Base-by-base conservation (phyloP, 1,284 basidiomycete genomes). In the Anthracocystis walkeri region DNA sequence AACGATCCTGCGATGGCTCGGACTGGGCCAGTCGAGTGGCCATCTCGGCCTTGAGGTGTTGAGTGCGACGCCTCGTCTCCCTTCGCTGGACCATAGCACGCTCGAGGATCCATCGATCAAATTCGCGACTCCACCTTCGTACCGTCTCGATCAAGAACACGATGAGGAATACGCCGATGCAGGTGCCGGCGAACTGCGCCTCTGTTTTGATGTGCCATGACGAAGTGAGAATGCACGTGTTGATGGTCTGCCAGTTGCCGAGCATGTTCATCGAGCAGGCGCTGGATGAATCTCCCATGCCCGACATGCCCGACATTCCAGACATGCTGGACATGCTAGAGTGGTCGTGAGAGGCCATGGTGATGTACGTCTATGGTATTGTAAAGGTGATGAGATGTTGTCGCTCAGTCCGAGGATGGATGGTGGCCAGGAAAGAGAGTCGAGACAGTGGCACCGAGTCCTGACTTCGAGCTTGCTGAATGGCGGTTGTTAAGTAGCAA, bases 131-230 rank as follows among this genome's bases (percentile, higher is more conserved):
- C 71, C 63, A 75, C 40, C 80, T 55, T 21, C 81, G 76, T 11
- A 80, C 58, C 11, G 66, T 64, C 64, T 83, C 81, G 62, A 81
- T 75, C 21, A 79, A 46, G 54, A 83, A 79, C 31, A 78, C 76
- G 48, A 81, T 73, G 42, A 80, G 52, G 8, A 78, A 80, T 20
- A 83, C 70, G 20, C 81, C 81, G 45, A 82, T 76, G 69, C 81
- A 83, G 6, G 80, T 75, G 20, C 80, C 81, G 20, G 73, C 81
- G 42, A 83, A 80, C 48, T 78, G 72, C 5, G 69, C 81, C 23
- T 63, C 44, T 3, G 69, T 77, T 21, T 42, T 53, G 49, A 80
- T 71, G 58, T 72, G 75, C 81, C 81, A 83, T 16, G 77, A 78
- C 3, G 75, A 71, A 23, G 80, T 74, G 52, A 83, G 74, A 12